Base-by-base conservation (phyloP, 331 rosid species). In the Acacia pycnantha region DNA sequence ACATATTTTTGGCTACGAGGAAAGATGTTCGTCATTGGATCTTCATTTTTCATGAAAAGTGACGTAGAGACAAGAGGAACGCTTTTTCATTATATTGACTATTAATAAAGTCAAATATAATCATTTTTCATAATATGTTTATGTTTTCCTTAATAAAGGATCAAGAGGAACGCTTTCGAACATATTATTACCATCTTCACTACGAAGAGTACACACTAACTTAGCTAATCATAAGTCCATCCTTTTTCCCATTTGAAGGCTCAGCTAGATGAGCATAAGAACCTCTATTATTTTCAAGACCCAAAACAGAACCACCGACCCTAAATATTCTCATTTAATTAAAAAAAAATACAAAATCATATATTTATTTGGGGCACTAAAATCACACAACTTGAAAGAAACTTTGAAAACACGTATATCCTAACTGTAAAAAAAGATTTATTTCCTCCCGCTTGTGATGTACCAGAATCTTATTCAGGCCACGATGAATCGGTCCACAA, bases 371-470 rank as follows among this genome's bases (percentile, higher is more conserved):
- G 70, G 44, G 73, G 19, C 73, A 67, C 81, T 71, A 78, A 50
- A 82, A 74, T 37, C 74, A 74, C 31, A 68, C 73, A 50, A 74
- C 70, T 40, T 51, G 50, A 54, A 59, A 74, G 43, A 59, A 82
- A 74, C 47, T 78, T 31, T 24, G 51, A 84, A 64, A 51, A 64
- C 70, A 74, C 12, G 48, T 26, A 71, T 83, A 83, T 44, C 74
- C 67, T 48, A 59, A 78, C 82, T 68, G 65, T 53, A 83, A 70
- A 73, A 48, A 84, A 72, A 24, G 70, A 26, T 13, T 64, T 46
- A 8, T 19, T 46, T 24, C 35, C 66, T 59, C 76, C 76, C 74
- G 79, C 62, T 78, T 77, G 82, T 29, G 29, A 76, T 79, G 82
- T 21, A 37, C 37, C 4, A 41, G 73, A 44, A 19, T 62, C 71